These are phyloP conservation scores for Neofusicoccum parvum DNA, from an alignment of 2,329 filamentous ascomycete species.

Conservation along the genomic window DNA sequence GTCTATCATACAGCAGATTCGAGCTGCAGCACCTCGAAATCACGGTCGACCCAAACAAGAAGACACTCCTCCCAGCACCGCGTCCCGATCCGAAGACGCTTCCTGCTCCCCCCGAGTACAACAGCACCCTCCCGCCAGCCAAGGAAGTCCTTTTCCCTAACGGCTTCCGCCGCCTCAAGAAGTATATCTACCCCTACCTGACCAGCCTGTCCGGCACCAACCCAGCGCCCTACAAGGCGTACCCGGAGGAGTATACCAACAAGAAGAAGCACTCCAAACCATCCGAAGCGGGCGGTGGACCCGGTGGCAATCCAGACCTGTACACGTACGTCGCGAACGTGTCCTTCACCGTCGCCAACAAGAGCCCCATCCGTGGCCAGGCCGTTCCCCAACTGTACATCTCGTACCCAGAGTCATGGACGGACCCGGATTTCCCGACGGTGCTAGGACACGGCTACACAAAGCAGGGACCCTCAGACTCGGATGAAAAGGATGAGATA, in stretches of 20 bases:
- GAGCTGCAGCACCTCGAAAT: slow-evolving; percentile 21
- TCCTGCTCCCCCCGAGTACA: slow-evolving; percentile 22
- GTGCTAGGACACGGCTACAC: background rate
- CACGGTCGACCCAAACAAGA: slow-evolving; percentile 37
- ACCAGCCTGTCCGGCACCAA: slow-evolving; percentile 46
- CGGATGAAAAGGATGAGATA: background rate
- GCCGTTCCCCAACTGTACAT: slow-evolving; percentile 63
- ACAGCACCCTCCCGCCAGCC: slow-evolving; percentile 55
- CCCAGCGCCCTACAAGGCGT: slow-evolving; percentile 50
- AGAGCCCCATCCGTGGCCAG: slow-evolving; percentile 55
- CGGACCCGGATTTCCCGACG: slow-evolving; percentile 33
- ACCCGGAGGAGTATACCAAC: slow-evolving; percentile 59
- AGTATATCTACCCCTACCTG: slow-evolving; percentile 64
- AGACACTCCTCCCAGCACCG: slow-evolving; percentile 47
- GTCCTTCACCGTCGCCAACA: slow-evolving; percentile 54
- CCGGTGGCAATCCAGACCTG: slow-evolving; percentile 60
- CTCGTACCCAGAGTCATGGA: slow-evolving; percentile 47
- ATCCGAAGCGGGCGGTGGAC: slow-evolving; percentile 69
- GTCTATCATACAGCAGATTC: slow-evolving; percentile 41
- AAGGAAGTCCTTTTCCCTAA: slow-evolving; percentile 63
- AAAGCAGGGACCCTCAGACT: background rate
- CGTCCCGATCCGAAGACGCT: slow-evolving; percentile 1
- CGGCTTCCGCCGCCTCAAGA: slow-evolving; percentile 62
- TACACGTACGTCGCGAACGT: slow-evolving; percentile 52
- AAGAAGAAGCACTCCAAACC: slow-evolving; percentile 39